Evolutionary conservation across 768 basidiomycete genomes (phyloP).

Genomic region (Candolleomyces efflorescens): DNA sequence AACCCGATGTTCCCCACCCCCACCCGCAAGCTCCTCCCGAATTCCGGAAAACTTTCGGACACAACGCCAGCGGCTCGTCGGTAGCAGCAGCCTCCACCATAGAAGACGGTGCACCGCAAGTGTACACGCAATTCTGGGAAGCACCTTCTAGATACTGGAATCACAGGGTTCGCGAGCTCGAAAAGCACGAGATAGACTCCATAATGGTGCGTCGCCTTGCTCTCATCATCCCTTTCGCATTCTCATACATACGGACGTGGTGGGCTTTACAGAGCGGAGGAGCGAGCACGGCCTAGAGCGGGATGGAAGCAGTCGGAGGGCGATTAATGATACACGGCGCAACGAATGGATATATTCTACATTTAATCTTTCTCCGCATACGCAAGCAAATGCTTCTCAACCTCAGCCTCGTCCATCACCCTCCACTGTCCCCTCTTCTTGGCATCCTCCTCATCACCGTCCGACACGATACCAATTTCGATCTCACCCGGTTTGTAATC

Average conservation of each 20-base stretch:
- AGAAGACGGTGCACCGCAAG: constrained; percentile 6
- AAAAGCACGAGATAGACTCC: constrained; percentile 60
- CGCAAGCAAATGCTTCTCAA: constrained; percentile 75
- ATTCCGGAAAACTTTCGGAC: constrained; percentile 42
- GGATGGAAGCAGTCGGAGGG: neutral
- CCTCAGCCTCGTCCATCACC: constrained; percentile 71
- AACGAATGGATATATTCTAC: constrained; percentile 9
- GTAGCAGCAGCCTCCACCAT: constrained; percentile 13
- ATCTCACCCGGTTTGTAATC: constrained; percentile 96
- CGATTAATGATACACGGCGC: constrained; percentile 9
- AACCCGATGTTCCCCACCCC: constrained; percentile 40
- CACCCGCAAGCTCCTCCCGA: constrained; percentile 71
- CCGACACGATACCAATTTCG: constrained; percentile 91
- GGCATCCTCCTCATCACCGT: constrained; percentile 61
- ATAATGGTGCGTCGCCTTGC: constrained; percentile 56
- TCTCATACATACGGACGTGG: constrained; percentile 5
- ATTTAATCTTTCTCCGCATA: constrained; percentile 84
- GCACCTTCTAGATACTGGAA: constrained; percentile 59
- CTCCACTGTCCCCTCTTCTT: constrained; percentile 78
- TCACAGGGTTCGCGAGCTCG: constrained; percentile 42
- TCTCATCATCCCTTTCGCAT: too few species aligned
- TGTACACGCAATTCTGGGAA: constrained; percentile 58
- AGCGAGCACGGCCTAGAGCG: constrained; percentile 39
- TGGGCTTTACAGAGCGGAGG: constrained; percentile 54
- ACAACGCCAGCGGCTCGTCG: constrained; percentile 31